Base-by-base conservation (phyloP, 129 eudicot species). In the Chrysanthemum lavandulifolium region DNA sequence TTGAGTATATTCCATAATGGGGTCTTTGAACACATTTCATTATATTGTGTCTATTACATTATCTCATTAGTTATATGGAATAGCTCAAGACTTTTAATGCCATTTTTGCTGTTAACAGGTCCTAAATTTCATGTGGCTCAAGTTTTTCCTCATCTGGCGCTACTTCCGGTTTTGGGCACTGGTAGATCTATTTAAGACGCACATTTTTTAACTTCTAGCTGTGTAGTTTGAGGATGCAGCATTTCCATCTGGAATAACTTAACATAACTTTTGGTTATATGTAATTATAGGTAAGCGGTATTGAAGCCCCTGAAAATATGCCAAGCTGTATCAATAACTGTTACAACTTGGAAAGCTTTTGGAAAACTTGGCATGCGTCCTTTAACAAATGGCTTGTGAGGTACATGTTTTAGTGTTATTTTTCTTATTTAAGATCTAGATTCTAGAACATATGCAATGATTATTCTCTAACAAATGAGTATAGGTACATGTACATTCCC, bases 321-420 rank as follows among this genome's bases (percentile, higher is more conserved):
- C 99, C 97, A 25, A 82, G 80, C 70, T 90, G 97, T 80, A 56
- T 94, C 76, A 94, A 94, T 78, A 94, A 90, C 80, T 94, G 99
- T 82, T 83, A 94, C 85, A 90, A 83, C 80, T 73, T 94, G 79
- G 99, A 90, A 80, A 88, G 89, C 72, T 94, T 90, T 75, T 94
- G 99, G 99, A 94, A 88, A 84, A 90, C 80, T 29, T 94, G 99
- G 99, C 99, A 94, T 86, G 97, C 99, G 67, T 94, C 99, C 55
- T 94, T 81, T 82, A 94, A 94, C 85, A 94, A 88, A 81, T 94
- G 99, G 99, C 99, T 94, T 49, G 99, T 94, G 10, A 90, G 97
- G 99, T 90, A 61, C 25, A 74, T 9, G 31, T 64, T 60, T 45
- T 9, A 47, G 23, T 71, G 52, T 5, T 31, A 15, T 69, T 3